Conservation (phyloP, 129 eudicot species). For the Flaveria trinervia region DNA sequence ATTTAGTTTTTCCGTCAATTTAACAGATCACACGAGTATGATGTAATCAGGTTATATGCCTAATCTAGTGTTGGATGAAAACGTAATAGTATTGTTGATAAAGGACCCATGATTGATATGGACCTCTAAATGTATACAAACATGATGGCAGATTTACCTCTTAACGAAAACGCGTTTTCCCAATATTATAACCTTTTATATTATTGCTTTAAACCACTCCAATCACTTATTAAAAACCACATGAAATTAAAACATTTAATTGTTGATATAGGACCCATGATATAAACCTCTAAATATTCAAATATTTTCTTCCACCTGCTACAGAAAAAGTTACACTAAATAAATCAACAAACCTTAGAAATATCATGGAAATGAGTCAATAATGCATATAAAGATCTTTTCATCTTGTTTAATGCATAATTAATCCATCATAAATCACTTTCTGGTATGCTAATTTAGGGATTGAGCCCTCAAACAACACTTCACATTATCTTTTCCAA, state of each 20-base stretch:
- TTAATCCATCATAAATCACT: conserved; percentile 27
- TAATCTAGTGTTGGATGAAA: too few species aligned
- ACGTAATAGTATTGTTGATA: too few species aligned
- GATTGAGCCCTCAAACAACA: conserved; percentile 29
- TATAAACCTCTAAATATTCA: conserved; percentile 34
- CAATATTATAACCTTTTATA: conserved; percentile 15
- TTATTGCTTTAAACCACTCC: conserved; percentile 33
- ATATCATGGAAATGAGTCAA: conserved; percentile 31
- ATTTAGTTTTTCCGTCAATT: too few species aligned
- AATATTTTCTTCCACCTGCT: conserved; percentile 26
- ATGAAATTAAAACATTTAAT: conserved; percentile 8
- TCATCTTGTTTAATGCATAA: conserved; percentile 26
- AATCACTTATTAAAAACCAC: conserved; percentile 33
- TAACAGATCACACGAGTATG: too few species aligned
- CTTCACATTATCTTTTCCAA: conserved; percentile 13
- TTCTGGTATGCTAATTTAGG: conserved; percentile 29
- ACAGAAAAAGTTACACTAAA: conserved; percentile 22
- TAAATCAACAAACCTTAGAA: conserved; percentile 10
- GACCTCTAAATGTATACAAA: neutral
- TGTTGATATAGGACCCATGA: conserved; percentile 37
- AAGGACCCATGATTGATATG: too few species aligned
- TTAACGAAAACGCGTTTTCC: conserved; percentile 33
- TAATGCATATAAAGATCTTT: conserved; percentile 32
- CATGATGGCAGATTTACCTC: conserved; percentile 21
- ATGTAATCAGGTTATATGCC: too few species aligned